phyloP scores from a whole-genome alignment of 2,329 filamentous ascomycete species.

The Massarina eburnea region DNA sequence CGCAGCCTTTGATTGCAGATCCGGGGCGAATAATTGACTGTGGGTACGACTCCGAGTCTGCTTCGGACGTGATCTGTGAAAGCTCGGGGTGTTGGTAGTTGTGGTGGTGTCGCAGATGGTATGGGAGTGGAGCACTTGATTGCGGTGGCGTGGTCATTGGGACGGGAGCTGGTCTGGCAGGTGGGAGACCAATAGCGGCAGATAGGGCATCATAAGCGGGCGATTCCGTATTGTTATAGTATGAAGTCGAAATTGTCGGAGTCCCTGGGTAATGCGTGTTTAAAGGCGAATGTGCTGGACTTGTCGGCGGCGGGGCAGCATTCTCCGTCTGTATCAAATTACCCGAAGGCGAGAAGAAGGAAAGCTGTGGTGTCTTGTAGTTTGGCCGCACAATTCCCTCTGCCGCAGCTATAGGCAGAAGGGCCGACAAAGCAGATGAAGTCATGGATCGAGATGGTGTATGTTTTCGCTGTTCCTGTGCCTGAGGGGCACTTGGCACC shows the following conservation, averaged over 20 bases:
- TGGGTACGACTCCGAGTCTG: background rate
- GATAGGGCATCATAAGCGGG: slow-evolving; percentile 8
- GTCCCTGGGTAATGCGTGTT: slow-evolving; percentile 9
- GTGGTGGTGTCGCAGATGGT: slow-evolving; percentile 24
- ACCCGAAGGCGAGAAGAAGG: slow-evolving; percentile 39
- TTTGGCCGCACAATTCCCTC: slow-evolving; percentile 37
- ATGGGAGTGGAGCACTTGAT: slow-evolving; percentile 21
- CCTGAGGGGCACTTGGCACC: background rate
- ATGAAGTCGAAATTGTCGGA: slow-evolving; percentile 10
- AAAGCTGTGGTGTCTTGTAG: slow-evolving; percentile 29
- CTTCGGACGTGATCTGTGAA: slow-evolving; percentile 18
- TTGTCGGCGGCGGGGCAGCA: slow-evolving; percentile 15
- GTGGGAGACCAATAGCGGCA: slow-evolving; percentile 11
- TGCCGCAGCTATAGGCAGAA: slow-evolving; percentile 42
- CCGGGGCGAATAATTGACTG: slow-evolving; percentile 12
- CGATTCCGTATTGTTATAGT: slow-evolving; percentile 10
- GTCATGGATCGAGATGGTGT: slow-evolving; percentile 23
- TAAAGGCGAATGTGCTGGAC: background rate
- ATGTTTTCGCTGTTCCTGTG: background rate
- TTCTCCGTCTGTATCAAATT: slow-evolving; percentile 34
- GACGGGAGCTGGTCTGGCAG: slow-evolving; percentile 18
- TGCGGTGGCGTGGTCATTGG: slow-evolving; percentile 25
- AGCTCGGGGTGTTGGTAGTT: slow-evolving; percentile 17
- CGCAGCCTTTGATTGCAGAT: slow-evolving; percentile 29
- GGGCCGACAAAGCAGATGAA: slow-evolving; percentile 39